Evolutionary conservation across 2,329 filamentous ascomycete species (phyloP).

Genomic region (Cephalotrichum gorgonifer): DNA sequence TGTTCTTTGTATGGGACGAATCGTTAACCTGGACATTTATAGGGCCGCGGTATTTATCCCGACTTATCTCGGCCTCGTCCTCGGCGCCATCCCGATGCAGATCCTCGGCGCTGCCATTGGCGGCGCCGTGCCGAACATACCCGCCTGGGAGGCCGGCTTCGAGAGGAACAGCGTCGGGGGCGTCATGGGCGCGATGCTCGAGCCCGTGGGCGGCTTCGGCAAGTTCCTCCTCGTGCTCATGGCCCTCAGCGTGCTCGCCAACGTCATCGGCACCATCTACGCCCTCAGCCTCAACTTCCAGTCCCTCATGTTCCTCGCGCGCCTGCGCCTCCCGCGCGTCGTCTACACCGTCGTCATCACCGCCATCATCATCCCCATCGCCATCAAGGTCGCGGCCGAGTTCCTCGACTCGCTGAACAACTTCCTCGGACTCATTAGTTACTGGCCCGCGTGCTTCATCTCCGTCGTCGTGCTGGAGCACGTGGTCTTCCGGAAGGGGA

Average conservation of each 20-base stretch:
- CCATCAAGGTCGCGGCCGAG: constrained; percentile 25
- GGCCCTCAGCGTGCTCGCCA: constrained; percentile 25
- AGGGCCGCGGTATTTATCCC: constrained; percentile 2
- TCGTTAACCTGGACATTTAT: background rate
- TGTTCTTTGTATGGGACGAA: background rate
- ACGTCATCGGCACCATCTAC: constrained; percentile 26
- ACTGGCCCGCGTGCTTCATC: constrained; percentile 32
- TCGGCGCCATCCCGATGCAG: constrained; percentile 15
- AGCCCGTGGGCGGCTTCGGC: constrained; percentile 13
- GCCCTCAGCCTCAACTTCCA: constrained; percentile 28
- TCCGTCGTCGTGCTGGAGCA: constrained; percentile 30
- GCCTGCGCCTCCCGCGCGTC: constrained; percentile 27
- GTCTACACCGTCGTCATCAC: constrained; percentile 28
- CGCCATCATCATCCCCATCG: constrained; percentile 28
- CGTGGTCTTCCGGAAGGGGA: constrained; percentile 27
- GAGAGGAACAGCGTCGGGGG: constrained; percentile 11
- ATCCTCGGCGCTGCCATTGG: constrained; percentile 24
- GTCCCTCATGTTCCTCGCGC: constrained; percentile 23
- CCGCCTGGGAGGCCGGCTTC: constrained; percentile 12
- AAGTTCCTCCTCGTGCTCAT: constrained; percentile 25
- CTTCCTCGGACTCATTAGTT: constrained; percentile 32
- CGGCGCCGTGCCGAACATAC: constrained; percentile 11
- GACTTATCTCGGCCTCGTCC: constrained; percentile 5
- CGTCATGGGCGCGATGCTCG: constrained; percentile 13
- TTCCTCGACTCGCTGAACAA: constrained; percentile 32